Evolutionary conservation across 192 early-diverging fungal species (phyloP).

Genomic region (Podochytrium sp.): DNA sequence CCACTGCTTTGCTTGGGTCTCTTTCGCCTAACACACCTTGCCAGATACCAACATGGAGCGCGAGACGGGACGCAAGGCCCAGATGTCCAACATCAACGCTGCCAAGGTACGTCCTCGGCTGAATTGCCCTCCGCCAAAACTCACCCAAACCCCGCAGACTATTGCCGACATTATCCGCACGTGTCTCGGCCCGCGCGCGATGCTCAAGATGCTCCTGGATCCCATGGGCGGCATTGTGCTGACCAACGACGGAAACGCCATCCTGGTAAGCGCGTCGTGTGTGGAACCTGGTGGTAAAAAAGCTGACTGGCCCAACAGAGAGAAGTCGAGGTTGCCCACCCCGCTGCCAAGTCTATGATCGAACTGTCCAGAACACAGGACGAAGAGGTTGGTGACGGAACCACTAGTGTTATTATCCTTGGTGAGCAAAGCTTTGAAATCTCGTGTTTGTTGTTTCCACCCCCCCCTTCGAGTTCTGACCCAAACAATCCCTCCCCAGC

Average conservation of each 20-base stretch:
- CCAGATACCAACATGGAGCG: slow-evolving; percentile 72
- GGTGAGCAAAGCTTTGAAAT: too few relatives aligned
- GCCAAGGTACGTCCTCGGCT: slow-evolving; percentile 87
- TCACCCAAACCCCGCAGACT: slow-evolving; percentile 58
- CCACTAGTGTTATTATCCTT: slow-evolving; percentile 97
- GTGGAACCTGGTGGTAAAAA: too few relatives aligned
- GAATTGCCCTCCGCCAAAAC: background rate
- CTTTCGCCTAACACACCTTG: too few relatives aligned
- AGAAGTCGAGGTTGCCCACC: slow-evolving; percentile 99
- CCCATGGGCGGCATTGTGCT: slow-evolving; percentile 99
- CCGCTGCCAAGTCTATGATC: slow-evolving; percentile 99
- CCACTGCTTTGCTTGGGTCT: background rate
- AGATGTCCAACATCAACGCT: slow-evolving; percentile 96
- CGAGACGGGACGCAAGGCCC: slow-evolving; percentile 95
- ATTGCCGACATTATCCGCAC: slow-evolving; percentile 98
- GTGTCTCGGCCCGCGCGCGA: slow-evolving; percentile 96
- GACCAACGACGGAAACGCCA: slow-evolving; percentile 98
- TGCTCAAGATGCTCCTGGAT: slow-evolving; percentile 99
- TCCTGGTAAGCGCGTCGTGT: too few relatives aligned
- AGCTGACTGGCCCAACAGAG: too few relatives aligned
- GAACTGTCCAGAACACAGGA: slow-evolving; percentile 99
- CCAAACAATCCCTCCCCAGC: slow-evolving; percentile 53
- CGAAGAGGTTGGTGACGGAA: slow-evolving; percentile 99
- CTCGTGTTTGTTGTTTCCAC: too few relatives aligned
- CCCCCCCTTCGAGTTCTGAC: background rate